phyloP scores from a whole-genome alignment of 1,284 basidiomycete genomes.

The Microstroma glucosiphilum region DNA sequence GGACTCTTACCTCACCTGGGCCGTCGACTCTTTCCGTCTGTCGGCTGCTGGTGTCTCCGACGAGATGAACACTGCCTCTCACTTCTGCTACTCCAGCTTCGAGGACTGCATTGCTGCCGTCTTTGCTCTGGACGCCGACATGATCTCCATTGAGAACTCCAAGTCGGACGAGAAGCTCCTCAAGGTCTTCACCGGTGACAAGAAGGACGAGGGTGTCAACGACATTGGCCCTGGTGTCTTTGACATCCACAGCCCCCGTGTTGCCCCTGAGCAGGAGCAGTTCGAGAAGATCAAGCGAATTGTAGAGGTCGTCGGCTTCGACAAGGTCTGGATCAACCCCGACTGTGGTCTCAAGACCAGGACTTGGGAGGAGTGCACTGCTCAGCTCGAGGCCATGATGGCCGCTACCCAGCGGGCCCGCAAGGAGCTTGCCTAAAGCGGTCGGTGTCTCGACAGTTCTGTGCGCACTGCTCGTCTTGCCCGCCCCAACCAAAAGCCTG shows the following conservation, averaged over 20 bases:
- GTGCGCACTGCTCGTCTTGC: not conserved
- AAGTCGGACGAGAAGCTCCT: slow-evolving; percentile 66
- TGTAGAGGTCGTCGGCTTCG: slow-evolving; percentile 49
- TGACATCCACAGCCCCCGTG: slow-evolving; percentile 99
- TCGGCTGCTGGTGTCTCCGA: slow-evolving; percentile 45
- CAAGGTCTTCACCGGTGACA: slow-evolving; percentile 83
- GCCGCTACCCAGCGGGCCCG: slow-evolving; percentile 73
- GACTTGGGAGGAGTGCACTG: slow-evolving; percentile 61
- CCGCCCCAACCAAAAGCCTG: not conserved
- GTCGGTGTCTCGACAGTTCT: too few relatives aligned
- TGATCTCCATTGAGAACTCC: slow-evolving; percentile 92
- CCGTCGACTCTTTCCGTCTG: slow-evolving; percentile 50
- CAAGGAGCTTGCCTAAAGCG: slow-evolving; percentile 54
- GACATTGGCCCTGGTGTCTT: slow-evolving; percentile 89
- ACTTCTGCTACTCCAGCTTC: slow-evolving; percentile 60
- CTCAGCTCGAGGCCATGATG: slow-evolving; percentile 48
- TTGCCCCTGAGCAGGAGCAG: slow-evolving; percentile 80
- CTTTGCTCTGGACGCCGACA: slow-evolving; percentile 93
- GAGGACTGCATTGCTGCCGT: slow-evolving; percentile 91
- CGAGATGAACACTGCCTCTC: slow-evolving; percentile 47
- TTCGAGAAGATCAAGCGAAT: slow-evolving; percentile 82
- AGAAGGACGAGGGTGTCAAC: slow-evolving; percentile 55
- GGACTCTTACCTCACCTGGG: slow-evolving; percentile 48
- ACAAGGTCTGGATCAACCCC: slow-evolving; percentile 74
- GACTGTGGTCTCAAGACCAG: slow-evolving; percentile 60